These are phyloP conservation scores for Aegilops umbellulata DNA, from an alignment of 176 grass and related monocot genomes.

Conservation along the genomic window DNA sequence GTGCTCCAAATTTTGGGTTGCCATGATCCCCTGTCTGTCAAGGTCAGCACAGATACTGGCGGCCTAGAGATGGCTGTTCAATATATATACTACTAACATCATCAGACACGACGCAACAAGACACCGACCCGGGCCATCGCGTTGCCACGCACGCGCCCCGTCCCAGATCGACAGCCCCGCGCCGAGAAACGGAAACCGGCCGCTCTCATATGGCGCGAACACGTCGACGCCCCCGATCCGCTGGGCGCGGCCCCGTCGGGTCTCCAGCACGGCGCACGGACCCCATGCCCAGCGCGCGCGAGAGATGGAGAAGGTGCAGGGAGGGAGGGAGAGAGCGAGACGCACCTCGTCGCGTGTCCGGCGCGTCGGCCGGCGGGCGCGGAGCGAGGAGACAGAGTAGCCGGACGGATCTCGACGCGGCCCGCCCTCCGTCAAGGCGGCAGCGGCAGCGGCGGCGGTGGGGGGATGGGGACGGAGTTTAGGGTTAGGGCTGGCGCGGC, in stretches of 20 bases:
- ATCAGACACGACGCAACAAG: background rate
- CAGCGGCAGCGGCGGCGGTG: background rate
- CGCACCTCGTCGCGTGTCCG: constrained; percentile 34
- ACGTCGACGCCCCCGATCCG: constrained; percentile 15
- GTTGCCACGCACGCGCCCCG: background rate
- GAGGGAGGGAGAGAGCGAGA: background rate
- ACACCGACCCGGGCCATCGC: background rate
- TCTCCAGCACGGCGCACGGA: background rate
- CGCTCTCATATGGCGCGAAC: background rate
- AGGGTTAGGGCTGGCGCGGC: constrained; percentile 48
- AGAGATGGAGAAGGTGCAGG: too few species aligned
- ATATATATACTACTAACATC: background rate
- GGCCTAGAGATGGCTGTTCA: background rate
- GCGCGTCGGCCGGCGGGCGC: background rate
- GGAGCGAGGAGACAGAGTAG: background rate
- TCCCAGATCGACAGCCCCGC: constrained; percentile 27
- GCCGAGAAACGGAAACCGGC: background rate
- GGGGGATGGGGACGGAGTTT: background rate
- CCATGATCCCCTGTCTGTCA: background rate
- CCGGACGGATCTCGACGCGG: constrained; percentile 21
- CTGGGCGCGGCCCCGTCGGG: background rate
- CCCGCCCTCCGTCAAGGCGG: constrained; percentile 8
- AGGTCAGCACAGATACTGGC: background rate
- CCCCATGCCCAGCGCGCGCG: background rate
- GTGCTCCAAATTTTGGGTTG: background rate